These are phyloP conservation scores for Neofusicoccum kwambonambiense DNA, from an alignment of 2,329 filamentous ascomycete genomes.

Conservation along the genomic window DNA sequence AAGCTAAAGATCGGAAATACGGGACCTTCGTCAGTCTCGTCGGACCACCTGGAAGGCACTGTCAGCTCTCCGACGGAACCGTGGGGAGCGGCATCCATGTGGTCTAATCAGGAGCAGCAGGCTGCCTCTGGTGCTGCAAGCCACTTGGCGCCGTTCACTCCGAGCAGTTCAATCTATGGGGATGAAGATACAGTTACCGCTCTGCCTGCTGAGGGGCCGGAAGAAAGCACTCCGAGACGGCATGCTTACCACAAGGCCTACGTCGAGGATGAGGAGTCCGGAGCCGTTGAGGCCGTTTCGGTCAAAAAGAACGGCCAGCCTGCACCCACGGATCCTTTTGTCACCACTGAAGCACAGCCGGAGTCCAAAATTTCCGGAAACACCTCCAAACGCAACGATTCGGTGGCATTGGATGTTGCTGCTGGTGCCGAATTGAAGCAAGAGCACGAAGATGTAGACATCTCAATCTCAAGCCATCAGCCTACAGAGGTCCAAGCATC, in stretches of 20 bases:
- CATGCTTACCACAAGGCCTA: background rate
- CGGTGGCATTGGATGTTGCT: background rate
- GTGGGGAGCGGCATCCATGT: constrained; percentile 8
- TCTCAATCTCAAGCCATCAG: background rate
- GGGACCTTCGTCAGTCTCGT: background rate
- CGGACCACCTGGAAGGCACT: background rate
- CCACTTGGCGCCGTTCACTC: constrained; percentile 8
- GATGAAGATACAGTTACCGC: background rate
- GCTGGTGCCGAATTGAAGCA: background rate
- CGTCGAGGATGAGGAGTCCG: background rate
- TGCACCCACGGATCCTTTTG: too few species aligned
- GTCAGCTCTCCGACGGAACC: constrained; percentile 8
- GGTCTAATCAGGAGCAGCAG: constrained; percentile 10
- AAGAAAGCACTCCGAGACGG: background rate
- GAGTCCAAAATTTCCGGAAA: background rate
- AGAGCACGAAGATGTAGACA: background rate
- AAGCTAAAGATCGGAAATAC: background rate
- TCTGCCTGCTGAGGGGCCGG: background rate
- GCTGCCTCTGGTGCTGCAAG: background rate
- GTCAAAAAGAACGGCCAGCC: background rate
- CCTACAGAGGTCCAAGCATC: background rate
- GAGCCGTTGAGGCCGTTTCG: background rate
- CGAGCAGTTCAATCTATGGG: constrained; percentile 9
- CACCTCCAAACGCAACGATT: too few species aligned
- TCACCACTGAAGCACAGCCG: background rate